Percentiles rank a stretch among this genome's conserved stretches.
Evolutionary conservation across 2,329 filamentous ascomycete genomes (phyloP).

Genomic region (Xenosphaeropsis pyriputrescens): DNA sequence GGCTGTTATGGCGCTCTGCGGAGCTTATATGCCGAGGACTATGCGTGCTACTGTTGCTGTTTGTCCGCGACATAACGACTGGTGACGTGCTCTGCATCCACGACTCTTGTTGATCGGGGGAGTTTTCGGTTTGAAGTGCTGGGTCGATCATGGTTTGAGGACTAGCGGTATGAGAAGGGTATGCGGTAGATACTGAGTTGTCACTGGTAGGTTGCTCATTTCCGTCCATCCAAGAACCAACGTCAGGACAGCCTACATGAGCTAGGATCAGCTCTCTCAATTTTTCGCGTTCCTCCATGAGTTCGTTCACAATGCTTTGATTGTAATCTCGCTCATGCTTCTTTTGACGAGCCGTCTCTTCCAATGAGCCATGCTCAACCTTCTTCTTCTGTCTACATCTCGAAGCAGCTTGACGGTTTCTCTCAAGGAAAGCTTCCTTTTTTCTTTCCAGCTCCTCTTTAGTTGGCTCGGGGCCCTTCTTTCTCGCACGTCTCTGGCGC

Average conservation of each 20-base stretch:
- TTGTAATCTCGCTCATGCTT: background rate
- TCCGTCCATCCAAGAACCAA: too few relatives aligned
- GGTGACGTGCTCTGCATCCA: too few relatives aligned
- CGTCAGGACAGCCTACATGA: background rate
- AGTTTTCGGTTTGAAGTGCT: too few relatives aligned
- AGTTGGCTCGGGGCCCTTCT: background rate
- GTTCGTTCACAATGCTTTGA: background rate
- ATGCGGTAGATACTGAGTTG: too few relatives aligned
- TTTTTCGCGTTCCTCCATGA: background rate
- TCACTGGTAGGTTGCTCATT: too few relatives aligned
- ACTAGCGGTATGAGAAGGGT: too few relatives aligned
- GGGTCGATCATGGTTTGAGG: too few relatives aligned
- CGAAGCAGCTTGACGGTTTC: conserved; percentile 57
- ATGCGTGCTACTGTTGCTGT: too few relatives aligned
- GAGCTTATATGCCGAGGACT: too few relatives aligned
- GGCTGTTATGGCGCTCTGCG: too few relatives aligned
- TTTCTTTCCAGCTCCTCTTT: background rate
- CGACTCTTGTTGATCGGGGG: too few relatives aligned
- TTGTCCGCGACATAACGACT: too few relatives aligned
- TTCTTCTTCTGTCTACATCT: conserved; percentile 60
- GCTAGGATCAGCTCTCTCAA: background rate
- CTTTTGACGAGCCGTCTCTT: background rate
- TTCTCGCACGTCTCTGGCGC: background rate
- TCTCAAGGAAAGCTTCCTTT: conserved; percentile 40
- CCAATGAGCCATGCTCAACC: conserved; percentile 26